Evolutionary conservation across 495 filamentous ascomycete genomes (phyloP).

Genomic region (Cercophora sp.): DNA sequence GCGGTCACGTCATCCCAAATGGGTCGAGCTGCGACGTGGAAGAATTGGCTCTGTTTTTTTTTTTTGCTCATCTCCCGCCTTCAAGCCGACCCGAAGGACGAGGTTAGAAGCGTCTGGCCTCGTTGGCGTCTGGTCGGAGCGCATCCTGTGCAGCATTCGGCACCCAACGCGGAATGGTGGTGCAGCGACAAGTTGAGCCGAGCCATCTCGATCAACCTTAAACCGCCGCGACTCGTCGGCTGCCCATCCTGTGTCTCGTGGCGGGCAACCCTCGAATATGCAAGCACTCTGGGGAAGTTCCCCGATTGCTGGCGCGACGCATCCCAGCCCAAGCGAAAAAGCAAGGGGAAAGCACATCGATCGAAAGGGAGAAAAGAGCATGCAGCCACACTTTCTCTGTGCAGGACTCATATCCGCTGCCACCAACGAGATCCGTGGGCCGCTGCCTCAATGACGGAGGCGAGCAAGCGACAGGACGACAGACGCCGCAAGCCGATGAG

Average conservation of each 20-base stretch:
- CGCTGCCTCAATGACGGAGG: not conserved
- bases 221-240: not conserved
- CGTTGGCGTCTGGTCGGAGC: no score
- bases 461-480: not conserved
- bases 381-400: conserved; percentile 7
- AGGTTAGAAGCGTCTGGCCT: no score
- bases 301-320: conserved; percentile 8
- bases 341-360: conserved; percentile 9
- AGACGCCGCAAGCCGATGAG: not conserved
- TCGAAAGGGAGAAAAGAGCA: conserved; percentile 5
- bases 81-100: no score
- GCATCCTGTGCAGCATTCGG: no score
- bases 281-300: conserved; percentile 6
- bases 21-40: no score
- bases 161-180: no score
- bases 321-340: conserved; percentile 2
- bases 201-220: not conserved
- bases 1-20: no score
- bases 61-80: no score
- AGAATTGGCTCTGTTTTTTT: no score
- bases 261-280: not conserved
- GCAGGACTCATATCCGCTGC: not conserved
- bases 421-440: not conserved
- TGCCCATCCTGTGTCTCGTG: not conserved
- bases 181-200: not conserved